Conservation (phyloP, 305 asterid species). For the Fraxinus baroniana region DNA sequence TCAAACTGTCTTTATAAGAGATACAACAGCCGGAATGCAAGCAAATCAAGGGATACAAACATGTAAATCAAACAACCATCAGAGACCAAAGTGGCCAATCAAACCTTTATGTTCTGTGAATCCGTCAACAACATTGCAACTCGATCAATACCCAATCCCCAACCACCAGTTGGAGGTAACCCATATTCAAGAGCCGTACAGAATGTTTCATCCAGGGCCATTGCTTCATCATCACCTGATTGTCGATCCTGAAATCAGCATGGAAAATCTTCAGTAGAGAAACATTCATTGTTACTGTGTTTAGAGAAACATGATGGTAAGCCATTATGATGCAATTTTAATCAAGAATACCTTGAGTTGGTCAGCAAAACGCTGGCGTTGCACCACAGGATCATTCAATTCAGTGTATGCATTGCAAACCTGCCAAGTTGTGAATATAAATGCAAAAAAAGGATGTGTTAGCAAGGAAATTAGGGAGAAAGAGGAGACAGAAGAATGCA, state of each 20-base stretch:
- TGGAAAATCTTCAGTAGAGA: conserved; percentile 15
- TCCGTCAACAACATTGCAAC: conserved; percentile 81
- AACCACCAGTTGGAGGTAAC: conserved; percentile 92
- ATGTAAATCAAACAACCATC: background rate
- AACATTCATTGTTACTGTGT: background rate
- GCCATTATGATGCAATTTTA: background rate
- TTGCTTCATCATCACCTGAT: conserved; percentile 96
- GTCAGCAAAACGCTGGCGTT: conserved; percentile 87
- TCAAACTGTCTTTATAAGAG: background rate
- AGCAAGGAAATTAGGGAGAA: background rate
- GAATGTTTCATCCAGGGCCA: conserved; percentile 88
- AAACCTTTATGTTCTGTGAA: conserved; percentile 92
- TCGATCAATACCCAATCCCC: conserved; percentile 94
- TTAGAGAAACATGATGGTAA: background rate
- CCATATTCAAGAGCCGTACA: conserved; percentile 93
- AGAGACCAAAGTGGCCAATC: background rate
- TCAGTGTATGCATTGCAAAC: conserved; percentile 92
- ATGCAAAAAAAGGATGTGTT: conserved; percentile 7
- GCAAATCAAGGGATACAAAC: background rate
- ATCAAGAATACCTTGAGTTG: conserved; percentile 73
- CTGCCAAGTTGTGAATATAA: conserved; percentile 34
- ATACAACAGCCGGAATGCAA: background rate
- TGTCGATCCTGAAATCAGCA: conserved; percentile 64
- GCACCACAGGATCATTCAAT: conserved; percentile 89
- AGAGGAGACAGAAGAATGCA: background rate